Base-by-base conservation (phyloP, 2,329 filamentous ascomycete genomes). In the Hymenoscyphus infarciens region DNA sequence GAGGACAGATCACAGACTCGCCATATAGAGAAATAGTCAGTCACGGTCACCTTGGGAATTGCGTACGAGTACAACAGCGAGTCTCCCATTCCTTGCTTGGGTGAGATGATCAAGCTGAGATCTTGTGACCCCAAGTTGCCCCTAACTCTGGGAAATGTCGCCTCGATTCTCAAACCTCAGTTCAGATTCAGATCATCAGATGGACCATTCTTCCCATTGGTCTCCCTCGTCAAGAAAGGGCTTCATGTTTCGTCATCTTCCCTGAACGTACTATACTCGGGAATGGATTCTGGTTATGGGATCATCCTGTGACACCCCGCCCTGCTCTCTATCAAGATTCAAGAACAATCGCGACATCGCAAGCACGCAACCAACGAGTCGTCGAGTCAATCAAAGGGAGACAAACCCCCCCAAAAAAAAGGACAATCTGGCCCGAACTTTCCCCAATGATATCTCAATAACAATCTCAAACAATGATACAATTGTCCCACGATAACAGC, bases 361-460 rank as follows among this genome's bases (percentile, higher is more conserved):
- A 39, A 57, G 56, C 56, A 60, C 61, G 58, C 25, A 39, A 55
- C 54, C 33, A 45, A n/a, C 16, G 55, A 15, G 31, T 57, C 55
- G 33, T 55, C 31, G 25, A 31, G 25, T 33, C 27, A 55, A 25
- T 33, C 27, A 55, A 33, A 22, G 31, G 19, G n/a, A 22, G 10
- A 15, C 7, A 6, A 49, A 49, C 33, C 13, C 33, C n/a, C n/a
- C n/a, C n/a, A n/a, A n/a, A n/a, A 38, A 38, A 38, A 38, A 38
- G 33, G 33, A 35, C 10, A 8, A 49, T 49, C 42, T 49, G 8
- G 42, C n/a, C 42, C 42, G 42, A 49, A 49, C 42, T 49, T 49
- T 49, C 8, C 42, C 42, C 42, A 49, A 8, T 49, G n/a, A 22
- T 49, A 22, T 22, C 42, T 25, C n/a, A 22, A 52, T 52, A 22